Base-by-base conservation (phyloP, 768 basidiomycete genomes). In the Mycena rebaudengoi region DNA sequence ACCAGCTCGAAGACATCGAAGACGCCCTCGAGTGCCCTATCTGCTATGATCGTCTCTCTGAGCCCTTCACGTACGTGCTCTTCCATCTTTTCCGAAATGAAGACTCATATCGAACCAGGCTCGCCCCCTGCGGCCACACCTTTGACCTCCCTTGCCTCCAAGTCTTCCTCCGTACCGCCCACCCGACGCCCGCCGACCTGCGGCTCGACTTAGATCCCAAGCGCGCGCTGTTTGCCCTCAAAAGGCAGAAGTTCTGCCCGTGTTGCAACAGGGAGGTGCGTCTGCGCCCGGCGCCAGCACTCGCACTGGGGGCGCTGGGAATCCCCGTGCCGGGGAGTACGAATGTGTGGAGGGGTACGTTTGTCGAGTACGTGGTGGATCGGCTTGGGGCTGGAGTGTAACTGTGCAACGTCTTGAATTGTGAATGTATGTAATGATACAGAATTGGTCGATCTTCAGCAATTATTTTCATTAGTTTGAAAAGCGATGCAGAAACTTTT, bases 51-150 rank as follows among this genome's bases (percentile, higher is more conserved):
- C 60, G 60, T 37, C 52, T 62, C 37, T 46, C 60, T 33, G 50
- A 52, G 33, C 60, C 60, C 30, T 60, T 51, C 49, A 60, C 49
- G 59, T 60, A 45, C 41, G 49, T 28, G 1, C 25, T 4, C 14
- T 11, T 12, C 44, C 11, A 7, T 21, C 2, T 12, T 23, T 10
- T 16, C 25, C 12, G 5, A 44, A 5, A 7, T 7, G 4, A 28
- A 1, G 37, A 26, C 23, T 16, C 39, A 1, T 7, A 11, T 32
- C 14, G 11, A 28, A n/a, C 20, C 58, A 60, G 59, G 16, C 59
- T 60, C 49, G 49, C 49, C 16, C 59, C 59, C 39, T 60, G 59
- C 59, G 59, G 59, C 49, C 59, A 60, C 50, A 60, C 29, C 49
- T 60, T 60, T 50, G 59, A 60, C 58, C 48, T 60, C 48, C 48